Conservation (phyloP, 306 rosid genomes). For the Fagus sylvatica region DNA sequence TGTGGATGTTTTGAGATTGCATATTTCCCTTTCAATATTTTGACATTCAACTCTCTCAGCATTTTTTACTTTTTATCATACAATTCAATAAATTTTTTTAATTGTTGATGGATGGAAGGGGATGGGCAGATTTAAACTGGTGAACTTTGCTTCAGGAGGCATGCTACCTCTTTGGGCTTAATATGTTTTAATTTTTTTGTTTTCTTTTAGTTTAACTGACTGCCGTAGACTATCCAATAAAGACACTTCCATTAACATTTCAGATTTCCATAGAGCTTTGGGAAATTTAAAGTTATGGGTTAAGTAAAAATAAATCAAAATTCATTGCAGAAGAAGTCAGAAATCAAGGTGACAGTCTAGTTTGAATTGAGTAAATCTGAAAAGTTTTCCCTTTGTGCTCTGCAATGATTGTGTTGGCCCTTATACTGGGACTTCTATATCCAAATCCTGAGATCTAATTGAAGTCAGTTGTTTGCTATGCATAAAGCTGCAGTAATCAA, state of each 20-base stretch:
- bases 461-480: background rate
- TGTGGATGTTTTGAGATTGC: background rate
- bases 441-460: no score
- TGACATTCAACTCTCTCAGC: constrained; percentile 2
- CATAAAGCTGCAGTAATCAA: background rate
- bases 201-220: background rate
- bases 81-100: no score
- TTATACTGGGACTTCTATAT: no score
- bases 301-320: background rate
- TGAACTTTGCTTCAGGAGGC: no score
- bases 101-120: no score
- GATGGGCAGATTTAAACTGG: no score
- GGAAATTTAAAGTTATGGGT: background rate
- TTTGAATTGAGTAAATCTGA: background rate
- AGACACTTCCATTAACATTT: background rate
- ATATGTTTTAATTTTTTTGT: background rate
- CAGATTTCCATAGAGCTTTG: background rate
- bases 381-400: background rate
- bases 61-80: background rate
- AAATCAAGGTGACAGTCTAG: background rate
- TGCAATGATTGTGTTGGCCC: no score
- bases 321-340: background rate
- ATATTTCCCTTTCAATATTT: background rate
- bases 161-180: no score
- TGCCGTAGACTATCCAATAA: background rate